Evolutionary conservation across 2,329 filamentous ascomycete species (phyloP).

Genomic region (Aspergillus sp.): DNA sequence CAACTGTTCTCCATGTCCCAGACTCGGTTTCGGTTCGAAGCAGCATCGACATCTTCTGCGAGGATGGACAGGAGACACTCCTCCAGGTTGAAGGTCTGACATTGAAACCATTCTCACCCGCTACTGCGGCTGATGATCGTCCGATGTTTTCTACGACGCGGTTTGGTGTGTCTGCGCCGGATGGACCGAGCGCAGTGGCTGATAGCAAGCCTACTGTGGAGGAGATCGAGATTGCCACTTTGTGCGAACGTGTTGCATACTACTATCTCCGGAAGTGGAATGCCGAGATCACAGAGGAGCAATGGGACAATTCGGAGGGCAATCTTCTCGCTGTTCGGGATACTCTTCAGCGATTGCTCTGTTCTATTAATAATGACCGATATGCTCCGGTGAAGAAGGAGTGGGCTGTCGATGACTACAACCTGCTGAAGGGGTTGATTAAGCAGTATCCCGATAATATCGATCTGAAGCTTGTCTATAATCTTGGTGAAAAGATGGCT

Average conservation of each 20-base stretch:
- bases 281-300: neutral
- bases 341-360: no score
- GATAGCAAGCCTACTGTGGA: neutral
- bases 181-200: no score
- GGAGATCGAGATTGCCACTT: neutral
- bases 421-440: conserved; percentile 10
- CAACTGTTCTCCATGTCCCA: neutral
- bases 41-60: neutral
- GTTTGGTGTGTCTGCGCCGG: neutral
- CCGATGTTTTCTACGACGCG: neutral
- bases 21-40: no score
- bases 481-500: conserved; percentile 30
- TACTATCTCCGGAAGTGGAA: conserved; percentile 12
- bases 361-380: no score
- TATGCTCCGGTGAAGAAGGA: no score
- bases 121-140: neutral
- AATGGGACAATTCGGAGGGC: conserved; percentile 4
- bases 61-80: neutral
- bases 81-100: neutral
- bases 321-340: no score
- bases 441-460: conserved; percentile 2
- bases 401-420: no score
- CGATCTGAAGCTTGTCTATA: conserved; percentile 8
- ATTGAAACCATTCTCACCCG: neutral
- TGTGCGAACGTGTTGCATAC: conserved; percentile 14